Conservation (phyloP, 1,284 basidiomycete species). For the Schizophyllum amplum region DNA sequence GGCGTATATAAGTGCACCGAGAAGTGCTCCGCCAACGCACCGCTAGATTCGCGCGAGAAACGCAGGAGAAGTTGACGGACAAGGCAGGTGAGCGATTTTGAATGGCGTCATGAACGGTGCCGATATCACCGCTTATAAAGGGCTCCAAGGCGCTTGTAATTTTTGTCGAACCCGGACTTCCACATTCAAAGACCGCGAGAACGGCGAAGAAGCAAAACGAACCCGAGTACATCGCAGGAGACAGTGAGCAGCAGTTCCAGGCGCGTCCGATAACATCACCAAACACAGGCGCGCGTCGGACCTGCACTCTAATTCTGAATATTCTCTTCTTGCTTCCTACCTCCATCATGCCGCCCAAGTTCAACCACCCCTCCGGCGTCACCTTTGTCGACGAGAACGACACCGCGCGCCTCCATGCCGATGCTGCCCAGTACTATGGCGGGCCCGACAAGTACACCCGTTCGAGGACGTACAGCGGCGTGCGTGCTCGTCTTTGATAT, state of each 20-base stretch:
- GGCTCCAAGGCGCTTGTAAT: not conserved
- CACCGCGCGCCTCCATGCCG: constrained; percentile 48
- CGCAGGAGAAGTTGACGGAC: not conserved
- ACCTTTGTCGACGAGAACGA: constrained; percentile 59
- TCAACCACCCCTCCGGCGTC: constrained; percentile 54
- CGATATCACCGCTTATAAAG: not conserved
- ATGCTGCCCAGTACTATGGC: constrained; percentile 80
- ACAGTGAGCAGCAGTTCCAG: not conserved
- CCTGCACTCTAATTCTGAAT: too few species aligned
- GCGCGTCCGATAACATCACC: not conserved
- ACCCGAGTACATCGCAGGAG: not conserved
- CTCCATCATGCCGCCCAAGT: constrained; percentile 36
- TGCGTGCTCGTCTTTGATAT: constrained; percentile 25
- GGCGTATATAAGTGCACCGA: not conserved
- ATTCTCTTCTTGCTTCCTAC: not conserved
- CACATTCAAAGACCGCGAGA: too few species aligned
- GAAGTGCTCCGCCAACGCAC: too few species aligned
- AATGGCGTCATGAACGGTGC: not conserved
- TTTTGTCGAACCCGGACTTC: too few species aligned
- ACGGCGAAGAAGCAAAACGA: not conserved
- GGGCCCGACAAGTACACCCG: constrained; percentile 68
- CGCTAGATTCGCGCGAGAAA: too few species aligned
- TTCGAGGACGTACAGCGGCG: constrained; percentile 79
- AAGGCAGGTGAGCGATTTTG: not conserved
- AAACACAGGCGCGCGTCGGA: not conserved